Percentiles rank a stretch among this genome's conserved stretches.
phyloP scores from a whole-genome alignment of 129 eudicot species.

The Flaveria trinervia region DNA sequence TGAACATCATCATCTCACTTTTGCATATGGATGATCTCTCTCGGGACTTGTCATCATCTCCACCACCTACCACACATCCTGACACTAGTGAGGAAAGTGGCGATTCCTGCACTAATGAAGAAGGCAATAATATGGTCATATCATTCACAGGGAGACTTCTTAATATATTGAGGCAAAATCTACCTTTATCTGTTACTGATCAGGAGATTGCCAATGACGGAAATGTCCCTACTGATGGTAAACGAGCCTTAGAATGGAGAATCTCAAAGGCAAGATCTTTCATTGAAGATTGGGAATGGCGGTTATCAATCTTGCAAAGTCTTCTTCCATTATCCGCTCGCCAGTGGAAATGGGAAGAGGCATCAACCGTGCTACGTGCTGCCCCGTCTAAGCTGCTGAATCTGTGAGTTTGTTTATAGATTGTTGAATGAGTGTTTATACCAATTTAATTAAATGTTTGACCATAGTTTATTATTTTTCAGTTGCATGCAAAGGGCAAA shows the following conservation, averaged over 20 bases:
- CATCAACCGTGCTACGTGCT: constrained; percentile 88
- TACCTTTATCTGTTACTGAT: constrained; percentile 60
- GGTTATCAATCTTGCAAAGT: constrained; percentile 86
- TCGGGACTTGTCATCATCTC: constrained; percentile 44
- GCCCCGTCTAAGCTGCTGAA: constrained; percentile 95
- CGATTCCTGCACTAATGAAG: constrained; percentile 51
- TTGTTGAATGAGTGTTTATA: constrained; percentile 9
- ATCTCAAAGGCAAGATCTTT: constrained; percentile 69
- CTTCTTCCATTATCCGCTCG: constrained; percentile 92
- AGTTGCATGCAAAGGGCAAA: constrained; percentile 99
- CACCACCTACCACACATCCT: constrained; percentile 41
- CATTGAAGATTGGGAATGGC: constrained; percentile 99
- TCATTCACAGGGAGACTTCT: constrained; percentile 66
- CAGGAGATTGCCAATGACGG: constrained; percentile 50
- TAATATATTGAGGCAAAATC: constrained; percentile 64
- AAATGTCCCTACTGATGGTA: constrained; percentile 51
- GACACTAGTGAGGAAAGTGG: constrained; percentile 39
- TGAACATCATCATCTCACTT: constrained; percentile 86
- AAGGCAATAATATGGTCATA: constrained; percentile 75
- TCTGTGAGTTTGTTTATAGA: constrained; percentile 60
- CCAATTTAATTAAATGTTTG: constrained; percentile 16
- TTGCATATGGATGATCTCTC: constrained; percentile 75
- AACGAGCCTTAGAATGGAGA: constrained; percentile 91
- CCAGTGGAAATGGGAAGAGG: constrained; percentile 98
- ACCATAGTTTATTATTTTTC: constrained; percentile 34